Base-by-base conservation (phyloP, 2,329 filamentous ascomycete genomes). In the Hymenotorrendiella dingleyae region DNA sequence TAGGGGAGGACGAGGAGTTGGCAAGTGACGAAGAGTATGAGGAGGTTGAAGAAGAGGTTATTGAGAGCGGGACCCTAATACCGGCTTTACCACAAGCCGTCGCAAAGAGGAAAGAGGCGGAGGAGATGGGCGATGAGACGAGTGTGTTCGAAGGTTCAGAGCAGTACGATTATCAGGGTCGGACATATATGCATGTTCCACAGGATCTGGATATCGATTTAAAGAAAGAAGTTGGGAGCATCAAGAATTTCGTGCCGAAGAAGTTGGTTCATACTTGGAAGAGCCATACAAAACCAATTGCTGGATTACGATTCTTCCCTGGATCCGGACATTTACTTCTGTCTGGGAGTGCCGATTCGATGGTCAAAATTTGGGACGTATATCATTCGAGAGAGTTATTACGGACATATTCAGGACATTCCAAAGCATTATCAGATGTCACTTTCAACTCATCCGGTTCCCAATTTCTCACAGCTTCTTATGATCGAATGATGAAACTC, bases 151-250 rank as follows among this genome's bases (percentile, higher is more conserved):
- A 95, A 59, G 93, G 90, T 49, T 75, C 76, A 29, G 73, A 86
- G 60, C 72, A 93, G 66, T 84, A 82, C 70, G 93, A 98, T 64
- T 98, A 98, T 68, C 86, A 94, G 63, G 93, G 93, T 36, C 76
- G 93, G 52, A 94, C 91, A 24, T 98, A 95, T 63, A 96, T 98
- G 91, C 93, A 98, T 66, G 75, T 97, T 34, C 93, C 93, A 3
- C 89, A 88, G 63, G 90, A 95, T 62, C 69, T 95, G 66, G 86
- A 88, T 59, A 72, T 95, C 62, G 86, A 94, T 61, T 71, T 98
- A 55, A 77, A 74, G 51, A 94, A 93, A 66, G 88, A 94, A 47
- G 64, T 73, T 33, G 86, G 86, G 56, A 89, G 82, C 59, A 66
- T 78, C 60, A 90, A 90, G 61, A 97, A 95, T 64, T 98, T 80